phyloP scores from a whole-genome alignment of 1,284 basidiomycete species.

The Hymenochaete sp. region DNA sequence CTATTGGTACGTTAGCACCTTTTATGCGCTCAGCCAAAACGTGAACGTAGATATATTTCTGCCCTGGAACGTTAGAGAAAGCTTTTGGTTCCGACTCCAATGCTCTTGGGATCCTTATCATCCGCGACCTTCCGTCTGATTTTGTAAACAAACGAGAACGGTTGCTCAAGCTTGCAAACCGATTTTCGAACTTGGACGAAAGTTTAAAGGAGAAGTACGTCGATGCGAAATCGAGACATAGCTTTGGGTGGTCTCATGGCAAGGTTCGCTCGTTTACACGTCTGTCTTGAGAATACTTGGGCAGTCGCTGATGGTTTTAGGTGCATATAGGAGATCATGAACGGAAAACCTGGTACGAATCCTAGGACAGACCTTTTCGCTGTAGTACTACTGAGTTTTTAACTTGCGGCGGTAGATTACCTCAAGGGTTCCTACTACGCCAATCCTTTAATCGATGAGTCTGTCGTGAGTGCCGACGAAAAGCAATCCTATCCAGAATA shows the following conservation, averaged over 20 bases:
- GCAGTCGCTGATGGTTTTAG: not conserved
- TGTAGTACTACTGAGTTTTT: conserved; percentile 10
- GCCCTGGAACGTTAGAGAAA: conserved; percentile 37
- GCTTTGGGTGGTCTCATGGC: conserved; percentile 91
- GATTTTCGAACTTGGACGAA: conserved; percentile 66
- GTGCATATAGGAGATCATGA: conserved; percentile 71
- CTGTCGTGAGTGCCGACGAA: conserved; percentile 47
- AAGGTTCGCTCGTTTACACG: conserved; percentile 42
- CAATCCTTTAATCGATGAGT: conserved; percentile 67
- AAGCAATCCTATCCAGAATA: conserved; percentile 63
- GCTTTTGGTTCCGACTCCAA: conserved; percentile 75
- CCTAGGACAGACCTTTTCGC: not conserved
- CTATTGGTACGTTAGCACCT: conserved; percentile 45
- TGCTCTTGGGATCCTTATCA: conserved; percentile 71
- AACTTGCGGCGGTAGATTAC: conserved; percentile 42
- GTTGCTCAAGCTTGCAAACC: conserved; percentile 63
- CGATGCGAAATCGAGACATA: conserved; percentile 36
- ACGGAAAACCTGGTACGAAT: conserved; percentile 66
- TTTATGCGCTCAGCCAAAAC: not conserved
- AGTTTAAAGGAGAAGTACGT: conserved; percentile 59
- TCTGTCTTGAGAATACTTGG: not conserved
- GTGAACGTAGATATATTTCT: not conserved
- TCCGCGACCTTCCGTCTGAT: conserved; percentile 66
- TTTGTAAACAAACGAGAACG: conserved; percentile 59
- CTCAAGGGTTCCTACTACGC: conserved; percentile 91